A percentile compares a stretch with the other conserved stretches of the same genome.
Conservation (phyloP, 1,139 yeast species). For the Diutina siamensis region DNA sequence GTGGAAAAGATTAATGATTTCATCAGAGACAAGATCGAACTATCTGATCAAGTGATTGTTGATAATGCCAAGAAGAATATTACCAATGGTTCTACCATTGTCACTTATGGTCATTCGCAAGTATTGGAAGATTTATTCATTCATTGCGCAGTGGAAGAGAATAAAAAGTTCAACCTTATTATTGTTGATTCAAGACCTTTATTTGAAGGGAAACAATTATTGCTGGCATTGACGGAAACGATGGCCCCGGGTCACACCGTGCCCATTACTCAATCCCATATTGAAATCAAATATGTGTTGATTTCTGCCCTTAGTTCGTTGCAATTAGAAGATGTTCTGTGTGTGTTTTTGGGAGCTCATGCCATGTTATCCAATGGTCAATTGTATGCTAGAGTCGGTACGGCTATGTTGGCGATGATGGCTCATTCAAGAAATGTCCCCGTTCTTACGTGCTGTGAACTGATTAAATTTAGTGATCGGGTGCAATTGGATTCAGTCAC, state of each 20-base stretch:
- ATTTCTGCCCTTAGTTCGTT: constrained; percentile 74
- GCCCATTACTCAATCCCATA: constrained; percentile 25
- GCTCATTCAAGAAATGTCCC: constrained; percentile 85
- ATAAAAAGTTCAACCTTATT: constrained; percentile 65
- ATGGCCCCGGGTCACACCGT: constrained; percentile 9
- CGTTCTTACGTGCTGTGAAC: constrained; percentile 90
- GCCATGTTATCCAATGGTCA: constrained; percentile 95
- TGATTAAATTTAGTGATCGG: constrained; percentile 87
- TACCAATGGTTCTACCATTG: constrained; percentile 62
- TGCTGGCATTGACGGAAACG: constrained; percentile 42
- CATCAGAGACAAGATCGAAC: constrained; percentile 73
- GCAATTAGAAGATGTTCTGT: constrained; percentile 67
- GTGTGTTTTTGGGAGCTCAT: constrained; percentile 91
- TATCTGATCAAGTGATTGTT: constrained; percentile 75
- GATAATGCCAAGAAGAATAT: constrained; percentile 75
- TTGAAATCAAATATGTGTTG: constrained; percentile 49
- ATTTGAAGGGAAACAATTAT: constrained; percentile 81
- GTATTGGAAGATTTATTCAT: constrained; percentile 70
- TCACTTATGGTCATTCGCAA: constrained; percentile 82
- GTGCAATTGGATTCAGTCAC: constrained; percentile 95
- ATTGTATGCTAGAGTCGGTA: constrained; percentile 87
- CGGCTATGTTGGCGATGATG: constrained; percentile 88
- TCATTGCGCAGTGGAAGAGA: constrained; percentile 49
- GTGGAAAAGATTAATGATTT: constrained; percentile 65
- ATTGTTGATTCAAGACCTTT: constrained; percentile 94